Evolutionary conservation across 192 early-diverging fungal genomes (phyloP), one percentile per base, ranked within the genome.

Genomic region (Backusella liffmaniae): DNA sequence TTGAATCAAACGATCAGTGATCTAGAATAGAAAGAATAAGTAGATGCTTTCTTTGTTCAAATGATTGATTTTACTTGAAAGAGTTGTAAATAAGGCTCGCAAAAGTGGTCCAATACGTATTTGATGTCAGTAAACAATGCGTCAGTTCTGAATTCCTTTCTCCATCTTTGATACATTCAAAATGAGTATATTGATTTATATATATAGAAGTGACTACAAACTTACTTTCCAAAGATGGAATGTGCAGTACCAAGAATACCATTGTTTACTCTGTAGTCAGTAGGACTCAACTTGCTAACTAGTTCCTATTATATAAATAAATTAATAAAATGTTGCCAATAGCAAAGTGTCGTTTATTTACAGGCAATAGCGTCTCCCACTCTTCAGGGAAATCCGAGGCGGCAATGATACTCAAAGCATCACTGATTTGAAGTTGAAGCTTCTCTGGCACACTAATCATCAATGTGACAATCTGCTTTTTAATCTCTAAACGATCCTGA

Each of bases 221-320:
- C 49, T 51, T 80, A 92, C 88, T 91, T 90, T 79, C 93, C 93
- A 84, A 99, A 98, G 74, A 98, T 96, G 2, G 95, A 95, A 80
- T 98, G 98, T 2, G 96, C 95, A 3, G 97, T 96, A 76, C 96
- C 93, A 77, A 99, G 86, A 23, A 99, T 88, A 66, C 94, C 96
- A 72, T 95, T 92, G 84, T 99, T 99, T 66, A 89, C 90, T 59
- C 88, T 87, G 83, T 88, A 94, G 80, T 97, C 94, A 5, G 86
- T 86, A 1, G 88, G 82, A 72, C 87, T 94, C 35, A 99, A 85
- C 76, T 92, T 92, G 41, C 85, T 82, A 15, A 96, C 89, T 68
- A 99, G 82, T 76, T 91, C 89, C 88, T 90, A 74, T 32, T 32
- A 32, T 32, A 32, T 32, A 49, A 49, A n/a, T 15, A 7, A 5